These are phyloP conservation scores for Rutstroemia sp. DNA, from an alignment of 2,329 filamentous ascomycete species.

Conservation along the genomic window DNA sequence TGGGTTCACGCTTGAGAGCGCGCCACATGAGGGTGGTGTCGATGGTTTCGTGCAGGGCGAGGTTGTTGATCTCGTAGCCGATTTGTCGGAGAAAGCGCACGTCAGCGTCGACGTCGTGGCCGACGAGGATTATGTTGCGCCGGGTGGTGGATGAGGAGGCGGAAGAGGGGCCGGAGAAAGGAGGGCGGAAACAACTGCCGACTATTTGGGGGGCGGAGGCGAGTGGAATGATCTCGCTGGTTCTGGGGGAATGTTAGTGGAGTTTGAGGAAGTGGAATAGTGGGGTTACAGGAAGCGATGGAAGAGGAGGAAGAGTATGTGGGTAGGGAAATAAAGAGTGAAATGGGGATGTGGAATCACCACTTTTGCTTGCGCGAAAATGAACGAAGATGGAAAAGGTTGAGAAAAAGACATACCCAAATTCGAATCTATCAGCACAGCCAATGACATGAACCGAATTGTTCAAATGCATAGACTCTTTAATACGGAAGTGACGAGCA, in stretches of 20 bases:
- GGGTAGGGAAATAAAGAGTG: too few species aligned
- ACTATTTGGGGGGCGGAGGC: constrained; percentile 38
- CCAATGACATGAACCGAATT: constrained; percentile 66
- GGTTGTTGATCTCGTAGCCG: constrained; percentile 51
- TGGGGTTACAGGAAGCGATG: background rate
- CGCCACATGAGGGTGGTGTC: constrained; percentile 71
- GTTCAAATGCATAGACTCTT: constrained; percentile 55
- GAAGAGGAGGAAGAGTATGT: background rate
- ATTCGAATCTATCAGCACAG: constrained; percentile 67
- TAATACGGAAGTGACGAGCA: constrained; percentile 68
- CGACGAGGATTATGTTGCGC: constrained; percentile 67
- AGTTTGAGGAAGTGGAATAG: background rate
- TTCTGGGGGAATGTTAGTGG: constrained; percentile 25
- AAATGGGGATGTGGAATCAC: too few species aligned
- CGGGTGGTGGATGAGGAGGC: background rate
- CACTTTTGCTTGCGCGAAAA: background rate
- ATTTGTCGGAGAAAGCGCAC: constrained; percentile 58
- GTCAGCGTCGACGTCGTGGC: constrained; percentile 65
- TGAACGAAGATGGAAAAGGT: constrained; percentile 1
- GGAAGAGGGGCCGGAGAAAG: constrained; percentile 37
- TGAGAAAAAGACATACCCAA: constrained; percentile 49
- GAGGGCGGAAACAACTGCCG: constrained; percentile 48
- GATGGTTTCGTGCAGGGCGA: constrained; percentile 52
- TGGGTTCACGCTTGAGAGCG: constrained; percentile 45
- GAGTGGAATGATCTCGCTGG: constrained; percentile 46